phyloP scores from a whole-genome alignment of 305 asterid species.

The Fraxinus latifolia region DNA sequence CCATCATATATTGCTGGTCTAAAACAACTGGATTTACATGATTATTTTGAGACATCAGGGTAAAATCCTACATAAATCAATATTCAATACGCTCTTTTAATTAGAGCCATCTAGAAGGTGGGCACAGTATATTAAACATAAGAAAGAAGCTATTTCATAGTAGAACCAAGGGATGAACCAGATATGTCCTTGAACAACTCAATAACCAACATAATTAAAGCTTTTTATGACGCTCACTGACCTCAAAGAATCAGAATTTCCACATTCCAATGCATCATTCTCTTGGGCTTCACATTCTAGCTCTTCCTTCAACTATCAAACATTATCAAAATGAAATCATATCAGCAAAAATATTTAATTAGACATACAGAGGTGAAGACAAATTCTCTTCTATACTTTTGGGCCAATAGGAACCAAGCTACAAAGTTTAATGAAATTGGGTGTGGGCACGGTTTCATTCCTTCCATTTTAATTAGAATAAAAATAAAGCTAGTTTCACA shows the following conservation, averaged over 20 bases:
- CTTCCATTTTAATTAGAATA: constrained; percentile 1
- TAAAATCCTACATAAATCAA: not conserved
- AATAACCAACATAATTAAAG: constrained; percentile 2
- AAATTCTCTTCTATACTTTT: not conserved
- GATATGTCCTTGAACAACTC: not conserved
- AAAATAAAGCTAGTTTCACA: constrained; percentile 18
- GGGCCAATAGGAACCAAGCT: not conserved
- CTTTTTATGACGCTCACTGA: constrained; percentile 25
- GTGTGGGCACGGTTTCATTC: not conserved
- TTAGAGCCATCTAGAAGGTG: not conserved
- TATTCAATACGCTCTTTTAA: not conserved
- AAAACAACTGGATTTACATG: not conserved
- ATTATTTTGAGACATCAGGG: not conserved
- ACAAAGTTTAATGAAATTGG: constrained; percentile 1
- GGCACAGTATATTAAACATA: not conserved
- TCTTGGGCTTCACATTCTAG: constrained; percentile 83
- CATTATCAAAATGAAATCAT: constrained; percentile 16
- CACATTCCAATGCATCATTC: constrained; percentile 80
- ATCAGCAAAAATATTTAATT: constrained; percentile 21
- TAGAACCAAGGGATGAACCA: not conserved
- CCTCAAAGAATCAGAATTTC: constrained; percentile 60
- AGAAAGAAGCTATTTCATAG: not conserved
- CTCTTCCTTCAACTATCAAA: constrained; percentile 76
- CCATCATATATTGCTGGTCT: not conserved
- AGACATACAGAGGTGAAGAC: constrained; percentile 4